These are phyloP conservation scores for Talaromyces albobiverticillius DNA, from an alignment of 2,329 filamentous ascomycete genomes.

Conservation along the genomic window DNA sequence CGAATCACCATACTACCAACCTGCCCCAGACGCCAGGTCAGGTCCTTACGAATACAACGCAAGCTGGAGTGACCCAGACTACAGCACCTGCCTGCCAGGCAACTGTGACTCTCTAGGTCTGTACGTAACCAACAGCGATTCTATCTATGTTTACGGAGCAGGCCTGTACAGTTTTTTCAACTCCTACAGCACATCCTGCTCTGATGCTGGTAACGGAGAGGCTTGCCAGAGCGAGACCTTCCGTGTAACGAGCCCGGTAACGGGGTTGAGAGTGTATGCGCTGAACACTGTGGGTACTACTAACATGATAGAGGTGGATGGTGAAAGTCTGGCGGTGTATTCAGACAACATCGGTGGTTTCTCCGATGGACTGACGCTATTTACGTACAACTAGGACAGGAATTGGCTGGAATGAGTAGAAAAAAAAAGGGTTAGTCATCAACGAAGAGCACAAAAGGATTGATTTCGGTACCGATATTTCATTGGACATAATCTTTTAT, in stretches of 20 bases:
- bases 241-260: conserved; percentile 38
- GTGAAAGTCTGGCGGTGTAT: conserved; percentile 41
- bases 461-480: no score
- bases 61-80: conserved; percentile 34
- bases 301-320: conserved; percentile 47
- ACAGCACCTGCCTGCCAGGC: conserved; percentile 27
- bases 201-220: conserved; percentile 35
- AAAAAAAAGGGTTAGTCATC: not conserved
- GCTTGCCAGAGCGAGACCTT: conserved; percentile 51
- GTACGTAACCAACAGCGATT: conserved; percentile 45
- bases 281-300: conserved; percentile 47
- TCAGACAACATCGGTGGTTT: conserved; percentile 49
- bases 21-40: conserved; percentile 32
- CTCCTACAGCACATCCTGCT: conserved; percentile 48
- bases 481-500: not conserved
- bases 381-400: conserved; percentile 23
- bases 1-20: conserved; percentile 41
- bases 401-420: not conserved
- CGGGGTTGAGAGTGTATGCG: conserved; percentile 40
- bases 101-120: conserved; percentile 48
- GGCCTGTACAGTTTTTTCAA: conserved; percentile 57
- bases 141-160: conserved; percentile 48
- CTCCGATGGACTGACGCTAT: conserved; percentile 43
- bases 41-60: conserved; percentile 30
- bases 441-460: not conserved